These are phyloP conservation scores for Sclerotinia sclerotiorum DNA, from an alignment of 2,329 filamentous ascomycete genomes.

Conservation along the genomic window DNA sequence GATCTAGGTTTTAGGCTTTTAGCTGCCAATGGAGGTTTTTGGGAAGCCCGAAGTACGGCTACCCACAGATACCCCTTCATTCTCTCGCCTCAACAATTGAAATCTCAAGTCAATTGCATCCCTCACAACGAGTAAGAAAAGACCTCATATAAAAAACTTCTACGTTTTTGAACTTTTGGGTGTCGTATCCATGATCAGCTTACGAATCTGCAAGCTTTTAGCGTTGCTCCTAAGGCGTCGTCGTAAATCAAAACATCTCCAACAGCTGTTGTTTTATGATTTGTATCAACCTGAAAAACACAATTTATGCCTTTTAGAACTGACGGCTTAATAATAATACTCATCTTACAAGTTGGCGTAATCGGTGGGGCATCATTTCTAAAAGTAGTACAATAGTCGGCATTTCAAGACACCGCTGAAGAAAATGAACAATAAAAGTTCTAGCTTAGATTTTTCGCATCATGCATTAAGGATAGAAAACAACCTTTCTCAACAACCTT, in stretches of 20 bases:
- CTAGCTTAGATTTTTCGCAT: neutral
- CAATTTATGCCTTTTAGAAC: slow-evolving; percentile 20
- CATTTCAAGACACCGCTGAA: slow-evolving; percentile 12
- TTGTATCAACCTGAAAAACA: slow-evolving; percentile 20
- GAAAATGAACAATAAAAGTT: slow-evolving; percentile 20
- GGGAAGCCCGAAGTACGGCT: slow-evolving; percentile 13
- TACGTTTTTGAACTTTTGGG: neutral
- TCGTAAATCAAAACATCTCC: slow-evolving; percentile 7
- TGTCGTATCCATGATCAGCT: slow-evolving; percentile 13
- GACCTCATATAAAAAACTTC: neutral
- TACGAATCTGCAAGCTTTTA: neutral
- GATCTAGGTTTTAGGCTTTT: slow-evolving; percentile 20
- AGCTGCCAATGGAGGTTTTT: slow-evolving; percentile 7
- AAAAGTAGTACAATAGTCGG: slow-evolving; percentile 10
- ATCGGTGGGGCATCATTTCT: slow-evolving; percentile 1
- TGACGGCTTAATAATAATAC: neutral
- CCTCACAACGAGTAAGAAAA: neutral
- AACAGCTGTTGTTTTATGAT: slow-evolving; percentile 21
- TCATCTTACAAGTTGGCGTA: neutral
- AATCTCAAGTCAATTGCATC: neutral
- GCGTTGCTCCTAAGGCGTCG: neutral
- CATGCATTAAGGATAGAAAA: slow-evolving; percentile 9
- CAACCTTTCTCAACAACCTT: neutral
- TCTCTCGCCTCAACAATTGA: slow-evolving; percentile 12
- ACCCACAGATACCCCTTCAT: slow-evolving; percentile 20